phyloP scores from a whole-genome alignment of 371 early-diverging fungal genomes.

The Apophysomyces elegans region DNA sequence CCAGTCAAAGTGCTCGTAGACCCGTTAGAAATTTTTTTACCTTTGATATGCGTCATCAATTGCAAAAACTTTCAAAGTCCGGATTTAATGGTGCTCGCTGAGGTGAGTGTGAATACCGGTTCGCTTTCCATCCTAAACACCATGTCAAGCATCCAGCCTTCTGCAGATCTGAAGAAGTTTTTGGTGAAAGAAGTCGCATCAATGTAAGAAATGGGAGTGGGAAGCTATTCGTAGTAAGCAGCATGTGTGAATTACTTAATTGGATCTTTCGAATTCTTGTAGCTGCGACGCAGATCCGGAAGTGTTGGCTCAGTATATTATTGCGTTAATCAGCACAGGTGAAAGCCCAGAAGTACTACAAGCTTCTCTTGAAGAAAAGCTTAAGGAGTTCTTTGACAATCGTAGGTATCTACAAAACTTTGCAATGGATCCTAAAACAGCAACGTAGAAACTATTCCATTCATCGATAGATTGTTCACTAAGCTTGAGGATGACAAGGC shows the following conservation, averaged over 20 bases:
- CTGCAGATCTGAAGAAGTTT: constrained; percentile 49
- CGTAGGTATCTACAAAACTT: constrained; percentile 43
- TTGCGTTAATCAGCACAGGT: constrained; percentile 77
- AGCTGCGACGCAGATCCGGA: constrained; percentile 83
- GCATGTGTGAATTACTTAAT: constrained; percentile 10
- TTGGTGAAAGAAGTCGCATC: constrained; percentile 51
- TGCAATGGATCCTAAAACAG: neutral
- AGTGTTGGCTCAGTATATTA: constrained; percentile 80
- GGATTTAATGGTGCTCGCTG: no score
- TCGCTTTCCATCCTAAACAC: neutral
- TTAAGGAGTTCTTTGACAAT: constrained; percentile 61
- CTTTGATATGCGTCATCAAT: no score
- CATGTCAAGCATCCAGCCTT: constrained; percentile 18
- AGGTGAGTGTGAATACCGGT: no score
- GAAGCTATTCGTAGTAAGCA: neutral
- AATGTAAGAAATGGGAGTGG: constrained; percentile 41
- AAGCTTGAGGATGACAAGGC: constrained; percentile 16
- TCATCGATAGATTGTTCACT: constrained; percentile 70
- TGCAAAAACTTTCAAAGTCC: no score
- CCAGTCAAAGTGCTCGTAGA: no score
- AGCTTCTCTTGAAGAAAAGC: constrained; percentile 44
- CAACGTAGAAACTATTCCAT: constrained; percentile 65
- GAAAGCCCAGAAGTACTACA: constrained; percentile 45
- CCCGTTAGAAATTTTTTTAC: no score
- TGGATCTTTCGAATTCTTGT: constrained; percentile 9